These are phyloP conservation scores for Penicillium sp. DNA, from an alignment of 2,329 filamentous ascomycete genomes.

Conservation along the genomic window DNA sequence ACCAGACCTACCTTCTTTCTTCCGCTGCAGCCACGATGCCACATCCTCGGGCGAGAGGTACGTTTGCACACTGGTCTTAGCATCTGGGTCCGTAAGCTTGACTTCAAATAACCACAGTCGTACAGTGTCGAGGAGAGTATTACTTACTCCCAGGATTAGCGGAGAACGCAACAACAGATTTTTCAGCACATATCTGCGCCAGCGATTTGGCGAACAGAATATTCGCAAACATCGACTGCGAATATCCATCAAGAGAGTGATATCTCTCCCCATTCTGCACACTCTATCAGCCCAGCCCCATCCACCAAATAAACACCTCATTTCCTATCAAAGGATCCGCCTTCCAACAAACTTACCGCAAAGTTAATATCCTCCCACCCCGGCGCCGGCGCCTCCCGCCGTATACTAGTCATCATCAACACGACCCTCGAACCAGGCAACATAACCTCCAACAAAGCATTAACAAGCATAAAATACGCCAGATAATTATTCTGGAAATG, in stretches of 20 bases:
- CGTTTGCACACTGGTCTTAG: conserved; percentile 32
- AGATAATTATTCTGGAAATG: conserved; percentile 39
- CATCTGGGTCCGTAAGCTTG: conserved; percentile 24
- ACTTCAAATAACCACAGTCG: neutral
- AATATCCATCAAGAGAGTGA: conserved; percentile 35
- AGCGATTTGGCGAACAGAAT: conserved; percentile 34
- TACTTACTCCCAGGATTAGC: conserved; percentile 38
- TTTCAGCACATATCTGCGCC: conserved; percentile 17
- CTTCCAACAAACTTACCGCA: conserved; percentile 20
- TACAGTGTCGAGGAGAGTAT: neutral
- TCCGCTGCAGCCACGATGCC: conserved; percentile 32
- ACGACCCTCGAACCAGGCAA: conserved; percentile 25
- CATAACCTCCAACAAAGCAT: conserved; percentile 27
- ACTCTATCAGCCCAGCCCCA: neutral
- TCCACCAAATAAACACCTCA: neutral
- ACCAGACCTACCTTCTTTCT: conserved; percentile 30
- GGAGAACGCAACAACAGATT: conserved; percentile 31
- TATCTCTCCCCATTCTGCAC: conserved; percentile 34
- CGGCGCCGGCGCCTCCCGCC: conserved; percentile 28
- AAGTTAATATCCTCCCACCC: conserved; percentile 32
- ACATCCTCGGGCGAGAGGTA: conserved; percentile 30
- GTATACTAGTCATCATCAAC: conserved; percentile 31
- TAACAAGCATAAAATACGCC: conserved; percentile 34
- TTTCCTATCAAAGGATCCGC: no score
- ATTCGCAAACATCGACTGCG: conserved; percentile 38